Percentiles rank a stretch among this genome's conserved stretches.
Evolutionary conservation across 164 flowering plant genomes (phyloP).

Genomic region (Vitis cinerea): DNA sequence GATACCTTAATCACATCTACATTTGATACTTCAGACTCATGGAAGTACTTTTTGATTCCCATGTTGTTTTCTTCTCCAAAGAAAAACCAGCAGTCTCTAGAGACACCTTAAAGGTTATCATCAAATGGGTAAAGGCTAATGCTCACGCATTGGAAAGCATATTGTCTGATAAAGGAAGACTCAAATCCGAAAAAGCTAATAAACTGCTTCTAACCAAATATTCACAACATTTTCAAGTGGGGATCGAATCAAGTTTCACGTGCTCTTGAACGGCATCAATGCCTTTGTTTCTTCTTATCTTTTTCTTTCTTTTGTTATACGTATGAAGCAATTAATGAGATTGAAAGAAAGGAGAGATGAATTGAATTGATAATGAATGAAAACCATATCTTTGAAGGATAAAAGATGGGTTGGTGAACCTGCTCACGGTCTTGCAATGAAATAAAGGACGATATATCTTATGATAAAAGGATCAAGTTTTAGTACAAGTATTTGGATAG

Average conservation of each 20-base stretch:
- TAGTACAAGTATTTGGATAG: background rate
- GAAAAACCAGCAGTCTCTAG: too few relatives aligned
- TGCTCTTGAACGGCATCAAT: conserved; percentile 3
- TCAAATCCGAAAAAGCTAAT: background rate
- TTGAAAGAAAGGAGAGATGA: background rate
- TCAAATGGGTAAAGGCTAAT: too few relatives aligned
- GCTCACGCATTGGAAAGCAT: background rate
- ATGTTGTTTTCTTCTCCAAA: too few relatives aligned
- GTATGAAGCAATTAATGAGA: background rate
- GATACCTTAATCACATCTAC: too few relatives aligned
- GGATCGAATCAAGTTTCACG: conserved; percentile 12
- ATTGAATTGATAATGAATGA: background rate
- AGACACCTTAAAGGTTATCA: too few relatives aligned
- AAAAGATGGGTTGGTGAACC: background rate
- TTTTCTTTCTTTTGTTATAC: background rate
- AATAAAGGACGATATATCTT: conserved; percentile 3
- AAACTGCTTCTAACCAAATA: background rate
- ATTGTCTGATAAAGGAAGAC: background rate
- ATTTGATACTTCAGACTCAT: too few relatives aligned
- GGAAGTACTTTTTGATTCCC: too few relatives aligned
- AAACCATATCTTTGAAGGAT: background rate
- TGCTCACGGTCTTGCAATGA: conserved; percentile 19
- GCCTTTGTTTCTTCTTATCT: too few relatives aligned
- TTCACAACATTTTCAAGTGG: conserved; percentile 9
- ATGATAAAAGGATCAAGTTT: conserved; percentile 1